Percentiles rank a stretch among this genome's conserved stretches.
phyloP scores from a whole-genome alignment of 768 basidiomycete species.

The Boletus sp. region DNA sequence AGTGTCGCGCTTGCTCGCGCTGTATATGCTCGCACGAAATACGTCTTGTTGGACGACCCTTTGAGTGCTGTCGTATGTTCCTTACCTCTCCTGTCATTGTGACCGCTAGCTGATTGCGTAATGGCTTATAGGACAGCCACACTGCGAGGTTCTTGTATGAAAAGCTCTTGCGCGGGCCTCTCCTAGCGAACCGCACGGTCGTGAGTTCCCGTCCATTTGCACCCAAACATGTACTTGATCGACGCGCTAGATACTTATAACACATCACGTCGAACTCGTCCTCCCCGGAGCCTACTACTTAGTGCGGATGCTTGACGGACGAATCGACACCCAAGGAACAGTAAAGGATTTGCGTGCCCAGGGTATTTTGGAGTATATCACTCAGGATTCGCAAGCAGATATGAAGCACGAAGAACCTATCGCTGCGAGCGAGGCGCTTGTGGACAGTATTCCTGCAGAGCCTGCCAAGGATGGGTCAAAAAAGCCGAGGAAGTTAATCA shows the following conservation, averaged over 20 bases:
- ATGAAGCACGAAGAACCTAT: slow-evolving; percentile 43
- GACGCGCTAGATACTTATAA: slow-evolving; percentile 56
- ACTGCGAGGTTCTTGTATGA: slow-evolving; percentile 63
- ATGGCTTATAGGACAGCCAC: slow-evolving; percentile 53
- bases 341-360: slow-evolving; percentile 58
- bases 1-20: slow-evolving; percentile 82
- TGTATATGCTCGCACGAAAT: slow-evolving; percentile 68
- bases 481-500: slow-evolving; percentile 69
- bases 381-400: slow-evolving; percentile 48
- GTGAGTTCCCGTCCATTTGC: slow-evolving; percentile 30
- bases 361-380: slow-evolving; percentile 61
- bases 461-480: slow-evolving; percentile 32
- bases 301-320: slow-evolving; percentile 76
- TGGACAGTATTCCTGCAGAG: slow-evolving; percentile 1
- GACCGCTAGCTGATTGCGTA: background rate
- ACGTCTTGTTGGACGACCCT: slow-evolving; percentile 77
- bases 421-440: slow-evolving; percentile 7
- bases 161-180: slow-evolving; percentile 60
- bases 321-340: slow-evolving; percentile 72
- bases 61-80: slow-evolving; percentile 72
- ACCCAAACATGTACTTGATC: background rate
- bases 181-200: slow-evolving; percentile 67
- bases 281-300: slow-evolving; percentile 71
- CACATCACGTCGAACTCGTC: slow-evolving; percentile 82
- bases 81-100: background rate